Base-by-base conservation (phyloP, 2,329 filamentous ascomycete genomes). In the Colletotrichum trifolii region DNA sequence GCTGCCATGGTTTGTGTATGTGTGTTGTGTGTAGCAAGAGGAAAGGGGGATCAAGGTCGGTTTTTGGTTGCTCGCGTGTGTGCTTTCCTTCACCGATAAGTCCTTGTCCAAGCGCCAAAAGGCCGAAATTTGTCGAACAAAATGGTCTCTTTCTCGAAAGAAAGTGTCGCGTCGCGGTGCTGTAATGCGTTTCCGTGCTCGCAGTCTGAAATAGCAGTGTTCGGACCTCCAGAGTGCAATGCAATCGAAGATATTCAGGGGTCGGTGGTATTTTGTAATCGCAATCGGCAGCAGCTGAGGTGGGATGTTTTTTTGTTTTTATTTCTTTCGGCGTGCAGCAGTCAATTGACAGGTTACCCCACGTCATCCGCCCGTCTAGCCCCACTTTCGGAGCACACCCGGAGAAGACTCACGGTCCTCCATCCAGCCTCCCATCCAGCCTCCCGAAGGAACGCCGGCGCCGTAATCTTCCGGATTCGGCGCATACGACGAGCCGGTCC, bases 301-400 rank as follows among this genome's bases (percentile, higher is more conserved):
- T 53, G 42, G 58, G 33, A 66, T 53, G 59, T 53, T 48, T 61
- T 66, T 53, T 62, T 62, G n/a, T 57, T 50, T 57, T 61, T 40
- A 45, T 58, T 40, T 65, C 46, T 66, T 60, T 47, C 63, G 47
- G 45, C 52, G 38, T 63, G 57, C 52, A 53, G 15, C 52, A 40
- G 48, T 15, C 8, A 48, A 25, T 39, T 42, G 43, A 43, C 56
- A 55, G 40, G 48, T 17, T 42, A 56, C 63, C 58, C 62, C 63
- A 66, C 63, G 63, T 66, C 63, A 66, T 66, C 49, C 59, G 25
- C 1, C 17, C 25, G 25, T 1, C 3, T 5, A 25, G 25, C 25
- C 25, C 25, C 25, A 25, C 25, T 1, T 25, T 25, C 25, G 25
- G 25, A 25, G 25, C 25, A 2, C 25, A 25, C 3, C 25, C 25